phyloP scores from a whole-genome alignment of 2,329 filamentous ascomycete genomes.

The Neonectria faginata region DNA sequence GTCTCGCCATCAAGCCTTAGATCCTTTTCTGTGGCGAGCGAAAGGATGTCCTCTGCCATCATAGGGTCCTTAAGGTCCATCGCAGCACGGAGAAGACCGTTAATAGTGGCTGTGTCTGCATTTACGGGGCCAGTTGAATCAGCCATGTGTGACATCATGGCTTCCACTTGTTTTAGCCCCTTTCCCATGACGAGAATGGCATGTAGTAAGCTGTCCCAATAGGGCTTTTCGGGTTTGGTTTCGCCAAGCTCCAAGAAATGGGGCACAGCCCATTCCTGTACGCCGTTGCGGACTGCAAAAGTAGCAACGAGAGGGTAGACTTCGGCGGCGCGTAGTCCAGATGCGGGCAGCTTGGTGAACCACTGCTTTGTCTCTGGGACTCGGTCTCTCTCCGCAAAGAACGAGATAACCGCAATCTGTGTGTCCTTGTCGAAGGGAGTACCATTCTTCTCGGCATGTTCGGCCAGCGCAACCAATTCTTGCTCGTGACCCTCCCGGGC shows the following conservation, averaged over 20 bases:
- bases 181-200: conserved; percentile 76
- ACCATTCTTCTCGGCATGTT: conserved; percentile 62
- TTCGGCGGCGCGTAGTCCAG: conserved; percentile 34
- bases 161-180: conserved; percentile 62
- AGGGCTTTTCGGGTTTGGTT: conserved; percentile 61
- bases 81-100: conserved; percentile 79
- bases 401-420: conserved; percentile 68
- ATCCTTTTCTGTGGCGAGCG: conserved; percentile 72
- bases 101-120: conserved; percentile 79
- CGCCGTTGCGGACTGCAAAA: conserved; percentile 69
- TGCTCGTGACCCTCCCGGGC: conserved; percentile 68
- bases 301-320: conserved; percentile 49
- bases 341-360: conserved; percentile 68
- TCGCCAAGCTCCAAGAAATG: conserved; percentile 67
- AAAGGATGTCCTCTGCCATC: conserved; percentile 78
- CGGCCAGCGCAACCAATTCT: conserved; percentile 67
- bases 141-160: conserved; percentile 79
- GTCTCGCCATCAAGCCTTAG: conserved; percentile 77
- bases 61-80: conserved; percentile 76
- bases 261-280: conserved; percentile 71
- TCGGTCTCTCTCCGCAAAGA: conserved; percentile 70
- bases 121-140: conserved; percentile 62
- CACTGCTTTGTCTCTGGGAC: conserved; percentile 73
- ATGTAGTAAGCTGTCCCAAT: conserved; percentile 81
- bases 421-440: conserved; percentile 58